Percentiles rank a stretch among this genome's conserved stretches.
These are phyloP conservation scores for Asterochloris erici DNA, from an alignment of 139 green algal genomes.

Conservation along the genomic window DNA sequence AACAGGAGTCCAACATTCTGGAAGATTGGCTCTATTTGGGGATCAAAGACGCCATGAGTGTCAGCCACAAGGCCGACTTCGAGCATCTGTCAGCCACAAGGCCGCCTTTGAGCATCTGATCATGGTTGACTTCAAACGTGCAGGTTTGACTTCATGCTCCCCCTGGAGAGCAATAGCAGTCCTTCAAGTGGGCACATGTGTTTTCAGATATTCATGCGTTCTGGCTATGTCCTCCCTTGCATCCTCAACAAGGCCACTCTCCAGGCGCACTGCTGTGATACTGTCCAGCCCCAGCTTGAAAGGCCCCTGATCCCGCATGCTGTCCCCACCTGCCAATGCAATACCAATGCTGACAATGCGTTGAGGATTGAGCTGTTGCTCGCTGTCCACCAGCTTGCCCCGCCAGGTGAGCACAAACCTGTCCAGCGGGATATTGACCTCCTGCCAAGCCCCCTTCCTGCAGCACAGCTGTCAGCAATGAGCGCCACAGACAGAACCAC, in stretches of 20 bases:
- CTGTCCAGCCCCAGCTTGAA: slow-evolving; percentile 43
- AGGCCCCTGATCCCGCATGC: slow-evolving; percentile 26
- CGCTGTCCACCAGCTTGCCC: slow-evolving; percentile 42
- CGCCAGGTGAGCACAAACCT: slow-evolving; percentile 53
- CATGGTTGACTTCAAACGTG: no score
- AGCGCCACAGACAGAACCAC: background rate
- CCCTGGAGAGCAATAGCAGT: no score
- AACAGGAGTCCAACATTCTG: slow-evolving; percentile 4
- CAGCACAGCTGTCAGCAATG: background rate
- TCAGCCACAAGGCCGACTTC: slow-evolving; percentile 17
- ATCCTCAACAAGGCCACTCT: background rate
- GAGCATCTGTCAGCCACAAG: slow-evolving; percentile 4
- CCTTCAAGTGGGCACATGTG: no score
- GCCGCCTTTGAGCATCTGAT: background rate
- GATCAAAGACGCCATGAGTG: slow-evolving; percentile 21
- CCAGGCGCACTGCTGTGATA: slow-evolving; percentile 26
- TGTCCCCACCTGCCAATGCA: slow-evolving; percentile 34
- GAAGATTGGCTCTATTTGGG: background rate
- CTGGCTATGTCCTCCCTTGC: no score
- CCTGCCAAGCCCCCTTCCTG: slow-evolving; percentile 44
- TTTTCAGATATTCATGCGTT: no score
- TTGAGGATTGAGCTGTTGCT: slow-evolving; percentile 39
- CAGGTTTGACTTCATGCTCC: no score
- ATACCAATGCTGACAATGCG: slow-evolving; percentile 45
- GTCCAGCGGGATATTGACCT: slow-evolving; percentile 44